A percentile compares a stretch with the other conserved stretches of the same genome.
Conservation (phyloP, 164 flowering plant genomes). For the Cinnamomum chago region DNA sequence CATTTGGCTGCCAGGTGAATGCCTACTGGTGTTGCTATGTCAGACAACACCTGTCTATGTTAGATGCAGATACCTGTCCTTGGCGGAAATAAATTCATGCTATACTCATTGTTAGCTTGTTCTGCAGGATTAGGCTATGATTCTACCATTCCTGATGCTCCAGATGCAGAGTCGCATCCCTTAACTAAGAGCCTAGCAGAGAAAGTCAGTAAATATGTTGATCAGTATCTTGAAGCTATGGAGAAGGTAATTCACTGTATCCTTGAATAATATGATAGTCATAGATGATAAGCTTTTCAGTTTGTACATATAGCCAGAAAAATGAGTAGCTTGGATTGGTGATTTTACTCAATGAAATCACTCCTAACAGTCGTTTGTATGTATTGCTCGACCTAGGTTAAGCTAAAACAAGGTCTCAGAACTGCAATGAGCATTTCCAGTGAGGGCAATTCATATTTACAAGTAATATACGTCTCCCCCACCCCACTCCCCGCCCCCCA, state of each 20-base stretch:
- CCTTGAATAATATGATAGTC: not conserved
- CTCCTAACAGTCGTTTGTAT: constrained; percentile 8
- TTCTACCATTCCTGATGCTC: constrained; percentile 68
- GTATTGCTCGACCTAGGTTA: constrained; percentile 42
- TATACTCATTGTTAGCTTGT: not conserved
- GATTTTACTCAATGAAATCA: not conserved
- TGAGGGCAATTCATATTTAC: constrained; percentile 80
- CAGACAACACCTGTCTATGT: not conserved
- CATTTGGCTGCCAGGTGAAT: not conserved
- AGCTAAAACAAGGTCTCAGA: constrained; percentile 78
- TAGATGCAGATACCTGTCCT: not conserved
- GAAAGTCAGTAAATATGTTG: constrained; percentile 54
- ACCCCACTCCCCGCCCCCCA: not conserved
- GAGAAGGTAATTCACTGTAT: constrained; percentile 57
- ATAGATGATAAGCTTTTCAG: not conserved
- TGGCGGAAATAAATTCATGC: not conserved
- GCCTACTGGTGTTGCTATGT: not conserved
- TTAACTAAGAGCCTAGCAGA: constrained; percentile 52
- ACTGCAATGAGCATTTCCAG: constrained; percentile 73
- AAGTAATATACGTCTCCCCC: constrained; percentile 35
- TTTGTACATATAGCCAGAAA: not conserved
- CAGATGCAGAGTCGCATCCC: constrained; percentile 55
- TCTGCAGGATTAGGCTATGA: constrained; percentile 40
- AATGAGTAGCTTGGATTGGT: not conserved
- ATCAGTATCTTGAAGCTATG: constrained; percentile 80